Conservation (phyloP, 805 yeast genomes). For the Metschnikowia peoriensis region DNA sequence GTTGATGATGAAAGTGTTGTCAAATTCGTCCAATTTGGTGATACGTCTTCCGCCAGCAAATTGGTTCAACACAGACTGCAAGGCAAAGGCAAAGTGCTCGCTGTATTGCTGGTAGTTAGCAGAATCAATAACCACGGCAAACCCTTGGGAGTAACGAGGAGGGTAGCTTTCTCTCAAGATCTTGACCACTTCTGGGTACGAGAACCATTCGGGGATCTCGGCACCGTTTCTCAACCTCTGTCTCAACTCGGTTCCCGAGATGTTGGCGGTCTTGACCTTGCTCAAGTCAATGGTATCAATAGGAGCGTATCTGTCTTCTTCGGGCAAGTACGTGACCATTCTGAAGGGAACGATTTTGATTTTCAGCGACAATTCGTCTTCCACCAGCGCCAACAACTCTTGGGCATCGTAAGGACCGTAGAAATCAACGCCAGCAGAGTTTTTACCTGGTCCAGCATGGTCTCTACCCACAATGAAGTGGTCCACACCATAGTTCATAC, state of each 20-base stretch:
- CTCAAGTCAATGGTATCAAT: slow-evolving; percentile 84
- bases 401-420: slow-evolving; percentile 98
- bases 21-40: slow-evolving; percentile 45
- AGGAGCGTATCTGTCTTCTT: slow-evolving; percentile 92
- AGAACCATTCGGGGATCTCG: slow-evolving; percentile 94
- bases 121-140: slow-evolving; percentile 57
- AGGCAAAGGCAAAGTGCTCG: slow-evolving; percentile 66
- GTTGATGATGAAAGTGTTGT: slow-evolving; percentile 62
- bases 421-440: slow-evolving; percentile 87
- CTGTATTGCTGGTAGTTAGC: slow-evolving; percentile 21
- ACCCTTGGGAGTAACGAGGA: slow-evolving; percentile 87
- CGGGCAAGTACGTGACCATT: slow-evolving; percentile 95
- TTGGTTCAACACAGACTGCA: slow-evolving; percentile 89
- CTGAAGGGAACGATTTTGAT: slow-evolving; percentile 94
- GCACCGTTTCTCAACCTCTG: slow-evolving; percentile 81
- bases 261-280: slow-evolving; percentile 75
- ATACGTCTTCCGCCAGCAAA: slow-evolving; percentile 81
- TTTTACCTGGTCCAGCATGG: slow-evolving; percentile 94
- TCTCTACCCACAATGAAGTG: slow-evolving; percentile 98
- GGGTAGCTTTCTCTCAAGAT: slow-evolving; percentile 91
- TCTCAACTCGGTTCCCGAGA: slow-evolving; percentile 93
- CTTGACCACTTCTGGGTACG: slow-evolving; percentile 92
- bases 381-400: slow-evolving; percentile 72
- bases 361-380: slow-evolving; percentile 61
- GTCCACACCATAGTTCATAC: slow-evolving; percentile 95